Conservation (phyloP, 495 filamentous ascomycete genomes). For the Friedmanniomyces simplex region DNA sequence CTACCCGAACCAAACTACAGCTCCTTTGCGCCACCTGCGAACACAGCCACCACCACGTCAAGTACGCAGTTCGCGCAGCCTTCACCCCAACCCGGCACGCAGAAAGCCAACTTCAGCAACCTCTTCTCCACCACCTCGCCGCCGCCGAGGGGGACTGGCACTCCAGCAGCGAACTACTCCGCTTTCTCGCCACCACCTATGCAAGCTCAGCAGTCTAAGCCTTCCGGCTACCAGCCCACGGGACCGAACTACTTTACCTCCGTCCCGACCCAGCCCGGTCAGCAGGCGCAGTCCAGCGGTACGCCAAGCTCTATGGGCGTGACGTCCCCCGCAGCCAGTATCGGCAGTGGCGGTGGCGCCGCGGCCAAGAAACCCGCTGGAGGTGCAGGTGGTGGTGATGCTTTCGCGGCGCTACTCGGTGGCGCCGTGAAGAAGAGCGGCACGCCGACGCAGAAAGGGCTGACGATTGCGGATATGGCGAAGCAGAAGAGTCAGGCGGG, state of each 20-base stretch:
- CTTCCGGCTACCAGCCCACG: slow-evolving; percentile 61
- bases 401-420: slow-evolving; percentile 79
- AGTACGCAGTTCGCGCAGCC: slow-evolving; percentile 67
- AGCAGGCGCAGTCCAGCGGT: background rate
- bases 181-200: slow-evolving; percentile 37
- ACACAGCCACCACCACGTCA: slow-evolving; percentile 55
- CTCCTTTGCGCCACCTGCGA: slow-evolving; percentile 44
- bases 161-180: slow-evolving; percentile 36
- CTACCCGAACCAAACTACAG: slow-evolving; percentile 25
- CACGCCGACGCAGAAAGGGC: slow-evolving; percentile 51
- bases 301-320: slow-evolving; percentile 24
- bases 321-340: slow-evolving; percentile 27
- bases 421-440: slow-evolving; percentile 67
- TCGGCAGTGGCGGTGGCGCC: slow-evolving; percentile 29
- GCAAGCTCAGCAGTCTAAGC: slow-evolving; percentile 44
- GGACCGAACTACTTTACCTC: slow-evolving; percentile 94
- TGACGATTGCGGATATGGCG: slow-evolving; percentile 77
- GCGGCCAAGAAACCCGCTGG: slow-evolving; percentile 42
- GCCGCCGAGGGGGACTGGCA: slow-evolving; percentile 42
- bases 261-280: slow-evolving; percentile 36
- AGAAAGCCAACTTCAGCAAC: slow-evolving; percentile 67
- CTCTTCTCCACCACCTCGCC: slow-evolving; percentile 77
- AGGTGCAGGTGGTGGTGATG: slow-evolving; percentile 52
- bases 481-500: slow-evolving; percentile 92
- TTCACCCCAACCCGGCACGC: slow-evolving; percentile 67